Percentiles rank a stretch among this genome's conserved stretches.
These are phyloP conservation scores for Pueraria montana DNA, from an alignment of 306 rosid species.

Conservation along the genomic window DNA sequence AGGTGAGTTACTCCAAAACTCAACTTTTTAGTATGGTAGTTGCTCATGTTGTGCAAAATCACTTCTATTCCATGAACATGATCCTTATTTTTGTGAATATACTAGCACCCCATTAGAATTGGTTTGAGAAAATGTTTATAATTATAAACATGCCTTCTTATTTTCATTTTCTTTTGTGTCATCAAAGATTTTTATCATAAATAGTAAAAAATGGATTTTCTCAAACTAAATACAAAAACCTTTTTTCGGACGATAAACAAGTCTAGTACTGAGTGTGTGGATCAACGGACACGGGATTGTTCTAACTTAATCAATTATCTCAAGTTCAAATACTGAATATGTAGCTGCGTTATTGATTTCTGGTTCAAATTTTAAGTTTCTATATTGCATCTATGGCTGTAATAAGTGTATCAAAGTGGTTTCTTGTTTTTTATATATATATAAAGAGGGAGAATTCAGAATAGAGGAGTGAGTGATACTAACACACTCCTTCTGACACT, in stretches of 20 bases:
- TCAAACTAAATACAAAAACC: not conserved
- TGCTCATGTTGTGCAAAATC: not conserved
- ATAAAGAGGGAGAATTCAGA: not conserved
- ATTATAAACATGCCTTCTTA: not conserved
- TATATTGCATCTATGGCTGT: slow-evolving; percentile 13
- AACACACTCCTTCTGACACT: no score
- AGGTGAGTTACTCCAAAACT: slow-evolving; percentile 54
- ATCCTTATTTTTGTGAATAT: slow-evolving; percentile 1
- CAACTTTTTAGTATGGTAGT: not conserved
- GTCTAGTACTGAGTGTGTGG: not conserved
- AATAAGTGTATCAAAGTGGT: not conserved
- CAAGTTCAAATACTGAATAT: no score
- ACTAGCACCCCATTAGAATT: not conserved
- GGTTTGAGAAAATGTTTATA: not conserved
- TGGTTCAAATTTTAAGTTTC: slow-evolving; percentile 16
- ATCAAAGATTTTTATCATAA: not conserved
- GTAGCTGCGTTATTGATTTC: not conserved
- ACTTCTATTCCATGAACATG: not conserved
- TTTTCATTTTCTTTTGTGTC: not conserved
- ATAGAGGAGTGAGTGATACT: not conserved
- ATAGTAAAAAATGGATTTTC: not conserved
- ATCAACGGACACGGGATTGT: no score
- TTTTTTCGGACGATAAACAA: not conserved
- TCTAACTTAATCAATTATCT: no score
- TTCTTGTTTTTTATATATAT: not conserved